Conservation (phyloP, 345 rosid species). For the Turnera subulata region DNA sequence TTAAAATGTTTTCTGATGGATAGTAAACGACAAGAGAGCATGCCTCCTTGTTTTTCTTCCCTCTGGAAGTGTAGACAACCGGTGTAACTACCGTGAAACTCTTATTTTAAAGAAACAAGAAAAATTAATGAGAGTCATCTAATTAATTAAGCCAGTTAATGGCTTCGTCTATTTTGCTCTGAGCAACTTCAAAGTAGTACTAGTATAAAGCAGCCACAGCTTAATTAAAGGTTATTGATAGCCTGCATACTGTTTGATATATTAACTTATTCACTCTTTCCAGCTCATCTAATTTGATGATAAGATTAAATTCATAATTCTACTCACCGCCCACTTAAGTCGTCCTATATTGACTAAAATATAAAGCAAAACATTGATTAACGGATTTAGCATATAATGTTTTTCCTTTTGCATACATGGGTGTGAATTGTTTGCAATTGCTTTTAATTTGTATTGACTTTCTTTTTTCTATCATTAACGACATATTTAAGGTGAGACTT, state of each 20-base stretch:
- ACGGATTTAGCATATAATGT: too few species aligned
- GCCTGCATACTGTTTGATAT: neutral
- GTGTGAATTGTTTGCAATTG: too few species aligned
- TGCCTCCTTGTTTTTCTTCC: too few species aligned
- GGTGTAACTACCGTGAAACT: neutral
- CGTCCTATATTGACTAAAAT: neutral
- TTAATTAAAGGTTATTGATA: neutral
- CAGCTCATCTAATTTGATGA: constrained; percentile 1
- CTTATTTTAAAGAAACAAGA: neutral
- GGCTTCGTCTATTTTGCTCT: neutral
- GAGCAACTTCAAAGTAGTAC: too few species aligned
- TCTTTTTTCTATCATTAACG: too few species aligned
- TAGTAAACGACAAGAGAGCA: neutral
- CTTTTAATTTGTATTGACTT: too few species aligned
- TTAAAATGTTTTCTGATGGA: too few species aligned
- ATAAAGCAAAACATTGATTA: too few species aligned
- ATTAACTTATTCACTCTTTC: neutral
- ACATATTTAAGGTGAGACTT: too few species aligned
- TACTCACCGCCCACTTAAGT: neutral
- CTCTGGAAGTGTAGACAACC: too few species aligned
- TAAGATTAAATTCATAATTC: too few species aligned
- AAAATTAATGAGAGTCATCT: neutral
- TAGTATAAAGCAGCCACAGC: neutral
- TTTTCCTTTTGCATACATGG: too few species aligned
- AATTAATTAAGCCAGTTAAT: neutral